A percentile compares a stretch with the other conserved stretches of the same genome.
Conservation (phyloP, 1,284 basidiomycete genomes). For the Puccinia hordei region DNA sequence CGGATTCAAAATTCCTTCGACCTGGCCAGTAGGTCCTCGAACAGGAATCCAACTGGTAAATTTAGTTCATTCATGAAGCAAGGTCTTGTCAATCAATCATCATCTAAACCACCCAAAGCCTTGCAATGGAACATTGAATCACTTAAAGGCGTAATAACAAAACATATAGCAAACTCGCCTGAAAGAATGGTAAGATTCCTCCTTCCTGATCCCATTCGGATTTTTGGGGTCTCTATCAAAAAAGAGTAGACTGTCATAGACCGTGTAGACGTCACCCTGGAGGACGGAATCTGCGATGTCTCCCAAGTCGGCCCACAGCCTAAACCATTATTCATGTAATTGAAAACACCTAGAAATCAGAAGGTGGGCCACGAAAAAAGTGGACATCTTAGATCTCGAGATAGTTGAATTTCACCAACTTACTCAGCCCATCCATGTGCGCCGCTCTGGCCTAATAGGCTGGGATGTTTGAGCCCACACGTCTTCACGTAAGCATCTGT, state of each 20-base stretch:
- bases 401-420: slow-evolving; percentile 7
- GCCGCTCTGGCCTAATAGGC: slow-evolving; percentile 52
- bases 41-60: slow-evolving; percentile 45
- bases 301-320: slow-evolving; percentile 45
- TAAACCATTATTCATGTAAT: background rate
- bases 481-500: slow-evolving; percentile 51
- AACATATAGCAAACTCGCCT: slow-evolving; percentile 22
- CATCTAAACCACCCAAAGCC: background rate
- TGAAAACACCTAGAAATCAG: background rate
- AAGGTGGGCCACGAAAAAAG: background rate
- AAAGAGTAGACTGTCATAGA: slow-evolving; percentile 46
- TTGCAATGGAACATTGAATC: background rate
- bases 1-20: slow-evolving; percentile 50
- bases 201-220: slow-evolving; percentile 37
- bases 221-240: slow-evolving; percentile 48
- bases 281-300: slow-evolving; percentile 40
- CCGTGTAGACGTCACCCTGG: slow-evolving; percentile 41
- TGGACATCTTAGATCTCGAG: background rate
- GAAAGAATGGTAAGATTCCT: slow-evolving; percentile 49
- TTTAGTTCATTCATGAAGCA: background rate
- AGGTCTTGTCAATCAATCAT: background rate
- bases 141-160: background rate
- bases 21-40: slow-evolving; percentile 44
- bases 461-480: slow-evolving; percentile 53
- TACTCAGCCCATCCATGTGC: slow-evolving; percentile 54